Evolutionary conservation across 2,329 filamentous ascomycete species (phyloP).

Genomic region (Neofusicoccum laricinum): DNA sequence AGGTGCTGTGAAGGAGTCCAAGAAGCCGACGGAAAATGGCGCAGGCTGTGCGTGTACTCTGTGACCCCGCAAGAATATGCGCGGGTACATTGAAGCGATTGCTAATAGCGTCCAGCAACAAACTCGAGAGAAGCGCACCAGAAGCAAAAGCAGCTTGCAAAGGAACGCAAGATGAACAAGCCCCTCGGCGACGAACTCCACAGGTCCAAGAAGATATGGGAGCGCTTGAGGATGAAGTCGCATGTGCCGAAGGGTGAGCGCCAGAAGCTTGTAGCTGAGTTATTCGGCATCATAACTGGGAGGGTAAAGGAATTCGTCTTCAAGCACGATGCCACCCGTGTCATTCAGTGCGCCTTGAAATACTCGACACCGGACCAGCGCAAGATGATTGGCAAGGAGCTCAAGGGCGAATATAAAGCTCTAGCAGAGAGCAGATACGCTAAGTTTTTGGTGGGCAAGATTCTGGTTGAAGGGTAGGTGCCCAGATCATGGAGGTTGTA

Average conservation of each 20-base stretch:
- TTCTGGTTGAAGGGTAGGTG: constrained; percentile 72
- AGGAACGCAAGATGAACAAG: constrained; percentile 88
- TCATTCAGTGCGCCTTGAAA: constrained; percentile 95
- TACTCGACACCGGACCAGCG: constrained; percentile 84
- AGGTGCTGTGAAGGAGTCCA: constrained; percentile 17
- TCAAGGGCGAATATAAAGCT: constrained; percentile 78
- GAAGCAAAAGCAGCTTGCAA: constrained; percentile 85
- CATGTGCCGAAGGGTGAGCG: constrained; percentile 89
- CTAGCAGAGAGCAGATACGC: constrained; percentile 94
- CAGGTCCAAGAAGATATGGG: constrained; percentile 95
- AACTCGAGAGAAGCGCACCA: constrained; percentile 83
- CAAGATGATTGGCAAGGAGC: constrained; percentile 79
- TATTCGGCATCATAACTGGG: constrained; percentile 88
- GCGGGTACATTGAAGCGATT: too few species aligned
- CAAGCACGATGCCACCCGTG: constrained; percentile 96
- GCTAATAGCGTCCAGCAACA: constrained; percentile 40
- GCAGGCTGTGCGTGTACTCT: constrained; percentile 1
- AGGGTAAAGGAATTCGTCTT: constrained; percentile 93
- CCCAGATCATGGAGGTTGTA: background rate
- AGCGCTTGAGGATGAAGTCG: constrained; percentile 86
- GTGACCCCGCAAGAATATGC: background rate
- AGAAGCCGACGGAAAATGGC: constrained; percentile 9
- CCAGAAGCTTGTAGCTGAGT: constrained; percentile 79
- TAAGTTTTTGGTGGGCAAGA: constrained; percentile 94
- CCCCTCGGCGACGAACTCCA: constrained; percentile 87